These are phyloP conservation scores for Laetiporus sulphureus DNA, from an alignment of 1,284 basidiomycete species.

Conservation along the genomic window DNA sequence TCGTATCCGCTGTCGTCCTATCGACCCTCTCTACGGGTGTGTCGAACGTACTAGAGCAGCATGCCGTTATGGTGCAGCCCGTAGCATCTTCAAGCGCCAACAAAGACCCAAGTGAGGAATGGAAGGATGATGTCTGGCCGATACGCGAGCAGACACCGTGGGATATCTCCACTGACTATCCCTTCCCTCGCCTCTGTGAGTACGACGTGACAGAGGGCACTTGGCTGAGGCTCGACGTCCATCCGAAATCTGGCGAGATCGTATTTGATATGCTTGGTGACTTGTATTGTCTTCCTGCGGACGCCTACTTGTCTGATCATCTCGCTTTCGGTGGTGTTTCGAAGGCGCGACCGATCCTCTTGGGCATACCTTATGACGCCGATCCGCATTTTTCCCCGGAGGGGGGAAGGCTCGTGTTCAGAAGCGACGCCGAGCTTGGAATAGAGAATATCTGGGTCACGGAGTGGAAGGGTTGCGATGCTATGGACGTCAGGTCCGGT, in stretches of 20 bases:
- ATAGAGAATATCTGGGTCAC: constrained; percentile 69
- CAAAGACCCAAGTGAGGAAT: constrained; percentile 30
- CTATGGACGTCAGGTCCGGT: constrained; percentile 43
- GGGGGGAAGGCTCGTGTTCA: constrained; percentile 54
- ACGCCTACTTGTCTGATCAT: constrained; percentile 25
- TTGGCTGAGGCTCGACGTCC: constrained; percentile 67
- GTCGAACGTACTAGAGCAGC: constrained; percentile 4
- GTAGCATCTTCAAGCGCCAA: no score
- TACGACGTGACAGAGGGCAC: constrained; percentile 68
- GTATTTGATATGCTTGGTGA: constrained; percentile 72
- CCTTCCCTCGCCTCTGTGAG: constrained; percentile 54
- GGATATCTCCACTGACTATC: constrained; percentile 75
- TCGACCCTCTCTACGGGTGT: constrained; percentile 13
- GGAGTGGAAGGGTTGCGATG: constrained; percentile 55
- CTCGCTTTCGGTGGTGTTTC: constrained; percentile 15
- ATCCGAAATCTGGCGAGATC: constrained; percentile 60
- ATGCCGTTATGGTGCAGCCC: neutral
- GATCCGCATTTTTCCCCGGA: constrained; percentile 68
- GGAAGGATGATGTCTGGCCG: constrained; percentile 61
- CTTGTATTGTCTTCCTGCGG: constrained; percentile 57
- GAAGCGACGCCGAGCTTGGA: constrained; percentile 64
- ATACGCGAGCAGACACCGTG: constrained; percentile 55
- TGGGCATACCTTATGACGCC: constrained; percentile 60
- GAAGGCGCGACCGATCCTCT: constrained; percentile 44
- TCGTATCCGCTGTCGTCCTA: constrained; percentile 12